Base-by-base conservation (phyloP, 179 eudicot species). In the Camellia oleifera region DNA sequence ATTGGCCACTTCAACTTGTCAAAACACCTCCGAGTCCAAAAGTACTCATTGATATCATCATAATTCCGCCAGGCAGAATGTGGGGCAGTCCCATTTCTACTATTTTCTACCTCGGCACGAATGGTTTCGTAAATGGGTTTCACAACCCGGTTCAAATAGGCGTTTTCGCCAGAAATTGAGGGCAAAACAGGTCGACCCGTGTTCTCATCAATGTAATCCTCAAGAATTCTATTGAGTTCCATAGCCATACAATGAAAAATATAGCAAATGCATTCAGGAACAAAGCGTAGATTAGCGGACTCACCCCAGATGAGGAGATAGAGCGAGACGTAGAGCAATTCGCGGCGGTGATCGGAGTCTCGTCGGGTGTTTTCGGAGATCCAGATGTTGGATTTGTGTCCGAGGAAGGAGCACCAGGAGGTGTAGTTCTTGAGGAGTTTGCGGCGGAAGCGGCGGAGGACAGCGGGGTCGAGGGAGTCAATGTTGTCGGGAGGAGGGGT, bases 11-110 rank as follows among this genome's bases (percentile, higher is more conserved):
- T 86, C 80, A 93, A 63, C 89, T 84, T 92, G 7, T 93, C 90
- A 75, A 93, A 91, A 76, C 97, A 93, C 83, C 97, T 89, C 84
- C 89, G 82, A 77, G 90, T 92, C 97, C 97, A 93, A 76, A 93
- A 93, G 63, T 93, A 93, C 87, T 93, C 96, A 61, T 93, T 93
- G 26, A 93, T 80, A 78, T 93, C 97, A 79, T 93, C 97, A 83
- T 93, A 93, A 60, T 93, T 93, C 56, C 97, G 68, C 97, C 97
- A 93, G 2, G 85, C 85, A 23, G 96, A 86, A 69, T 93, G 94
- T 1, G 96, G 96, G 5, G 90, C 91, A 40, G 92, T 92, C 5
- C 96, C 97, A 80, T 90, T 92, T 68, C 26, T 80, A 82, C 94
- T 92, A 45, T 80, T 88, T 50, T 69, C 88, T 3, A 90, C 96